Percentiles rank a stretch among this genome's conserved stretches.
phyloP scores from a whole-genome alignment of 495 filamentous ascomycete species.

The Echria macrotheca region DNA sequence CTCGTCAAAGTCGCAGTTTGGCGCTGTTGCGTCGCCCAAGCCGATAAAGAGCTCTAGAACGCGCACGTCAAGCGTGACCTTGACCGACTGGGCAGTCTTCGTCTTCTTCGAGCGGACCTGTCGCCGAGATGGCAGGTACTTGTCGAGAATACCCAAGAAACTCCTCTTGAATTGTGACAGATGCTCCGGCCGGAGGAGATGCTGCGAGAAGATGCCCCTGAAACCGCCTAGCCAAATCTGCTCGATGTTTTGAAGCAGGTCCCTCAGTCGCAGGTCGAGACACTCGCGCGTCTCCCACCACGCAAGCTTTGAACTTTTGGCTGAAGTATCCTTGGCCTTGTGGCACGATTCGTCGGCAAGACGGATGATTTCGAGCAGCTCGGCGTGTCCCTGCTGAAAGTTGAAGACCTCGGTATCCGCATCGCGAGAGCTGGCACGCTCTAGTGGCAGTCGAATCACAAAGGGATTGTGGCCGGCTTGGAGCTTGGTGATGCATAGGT shows the following conservation, averaged over 20 bases:
- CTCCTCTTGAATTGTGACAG: constrained; percentile 66
- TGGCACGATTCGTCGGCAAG: constrained; percentile 77
- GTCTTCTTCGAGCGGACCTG: constrained; percentile 43
- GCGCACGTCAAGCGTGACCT: constrained; percentile 63
- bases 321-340: constrained; percentile 36
- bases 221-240: constrained; percentile 94
- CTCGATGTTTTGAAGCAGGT: constrained; percentile 79
- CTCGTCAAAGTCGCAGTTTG: constrained; percentile 71
- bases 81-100: constrained; percentile 27
- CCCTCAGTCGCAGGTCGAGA: constrained; percentile 70
- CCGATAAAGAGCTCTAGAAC: constrained; percentile 86
- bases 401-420: constrained; percentile 75
- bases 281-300: constrained; percentile 88
- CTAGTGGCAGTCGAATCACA: constrained; percentile 76
- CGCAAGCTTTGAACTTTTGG: constrained; percentile 59
- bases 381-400: constrained; percentile 68
- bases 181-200: constrained; percentile 51
- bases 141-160: constrained; percentile 79
- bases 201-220: constrained; percentile 78
- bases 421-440: constrained; percentile 73
- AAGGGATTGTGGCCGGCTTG: constrained; percentile 70
- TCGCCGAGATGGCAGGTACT: constrained; percentile 82
- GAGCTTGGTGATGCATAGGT: constrained; percentile 77
- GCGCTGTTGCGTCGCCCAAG: constrained; percentile 63
- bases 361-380: constrained; percentile 76